phyloP scores from a whole-genome alignment of 2,329 filamentous ascomycete species.

The Cordyceps farinosa region DNA sequence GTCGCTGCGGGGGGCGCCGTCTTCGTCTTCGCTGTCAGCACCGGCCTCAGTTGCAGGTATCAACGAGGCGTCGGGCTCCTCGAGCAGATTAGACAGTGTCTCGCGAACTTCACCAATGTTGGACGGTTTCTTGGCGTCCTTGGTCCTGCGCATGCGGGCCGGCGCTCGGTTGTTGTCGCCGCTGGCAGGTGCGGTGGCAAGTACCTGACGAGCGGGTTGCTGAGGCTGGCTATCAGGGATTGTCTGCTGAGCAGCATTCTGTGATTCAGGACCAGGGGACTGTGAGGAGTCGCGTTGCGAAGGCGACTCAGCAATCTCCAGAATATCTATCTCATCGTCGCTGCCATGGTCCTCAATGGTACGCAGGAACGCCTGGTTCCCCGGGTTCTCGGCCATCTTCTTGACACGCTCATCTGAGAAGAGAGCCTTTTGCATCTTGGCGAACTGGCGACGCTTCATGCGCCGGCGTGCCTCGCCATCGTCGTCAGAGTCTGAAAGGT shows the following conservation, averaged over 20 bases:
- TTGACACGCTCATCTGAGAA: slow-evolving; percentile 85
- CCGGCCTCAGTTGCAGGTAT: slow-evolving; percentile 42
- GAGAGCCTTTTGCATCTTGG: slow-evolving; percentile 85
- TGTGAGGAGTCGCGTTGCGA: slow-evolving; percentile 35
- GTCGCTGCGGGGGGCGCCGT: slow-evolving; percentile 31
- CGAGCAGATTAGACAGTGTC: slow-evolving; percentile 78
- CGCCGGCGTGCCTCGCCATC: slow-evolving; percentile 73
- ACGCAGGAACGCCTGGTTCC: slow-evolving; percentile 84
- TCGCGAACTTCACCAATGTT: slow-evolving; percentile 78
- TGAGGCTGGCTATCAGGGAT: slow-evolving; percentile 52
- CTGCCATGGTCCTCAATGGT: slow-evolving; percentile 80
- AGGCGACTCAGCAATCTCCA: slow-evolving; percentile 46
- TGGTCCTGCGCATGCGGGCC: slow-evolving; percentile 60
- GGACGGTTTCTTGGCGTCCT: slow-evolving; percentile 62
- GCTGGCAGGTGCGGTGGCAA: slow-evolving; percentile 28
- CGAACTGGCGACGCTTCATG: slow-evolving; percentile 82
- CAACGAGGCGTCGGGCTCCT: slow-evolving; percentile 55
- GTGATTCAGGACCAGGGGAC: slow-evolving; percentile 18
- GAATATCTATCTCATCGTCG: slow-evolving; percentile 74
- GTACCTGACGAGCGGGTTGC: slow-evolving; percentile 26
- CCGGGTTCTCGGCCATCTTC: slow-evolving; percentile 84
- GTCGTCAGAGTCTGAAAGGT: slow-evolving; percentile 88
- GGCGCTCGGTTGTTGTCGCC: slow-evolving; percentile 47
- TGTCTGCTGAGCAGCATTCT: slow-evolving; percentile 26
- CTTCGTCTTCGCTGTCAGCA: slow-evolving; percentile 41